Evolutionary conservation across 805 yeast genomes (phyloP).

Genomic region (Cyberlindnera meyerae): DNA sequence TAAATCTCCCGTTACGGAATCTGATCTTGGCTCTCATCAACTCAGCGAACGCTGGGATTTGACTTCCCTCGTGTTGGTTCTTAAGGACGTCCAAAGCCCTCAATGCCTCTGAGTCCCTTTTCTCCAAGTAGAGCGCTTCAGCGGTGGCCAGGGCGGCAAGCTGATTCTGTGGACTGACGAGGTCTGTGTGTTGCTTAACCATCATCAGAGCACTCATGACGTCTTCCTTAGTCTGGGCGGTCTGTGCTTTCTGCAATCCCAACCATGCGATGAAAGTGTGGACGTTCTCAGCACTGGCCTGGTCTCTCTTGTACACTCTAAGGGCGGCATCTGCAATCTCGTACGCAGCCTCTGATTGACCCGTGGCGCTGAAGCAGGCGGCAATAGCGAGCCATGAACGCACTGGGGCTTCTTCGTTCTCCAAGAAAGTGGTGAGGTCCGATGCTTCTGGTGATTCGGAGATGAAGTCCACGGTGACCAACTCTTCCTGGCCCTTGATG

Average conservation of each 20-base stretch:
- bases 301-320: conserved; percentile 12
- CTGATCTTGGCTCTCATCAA: conserved; percentile 80
- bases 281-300: conserved; percentile 42
- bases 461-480: conserved; percentile 75
- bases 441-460: conserved; percentile 75
- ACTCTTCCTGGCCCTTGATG: conserved; percentile 68
- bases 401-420: conserved; percentile 70
- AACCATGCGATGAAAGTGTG: conserved; percentile 74
- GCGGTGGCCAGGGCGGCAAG: conserved; percentile 63
- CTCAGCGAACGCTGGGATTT: conserved; percentile 67
- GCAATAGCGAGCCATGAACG: conserved; percentile 86
- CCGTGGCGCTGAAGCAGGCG: conserved; percentile 66
- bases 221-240: conserved; percentile 19
- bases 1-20: conserved; percentile 66
- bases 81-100: conserved; percentile 34
- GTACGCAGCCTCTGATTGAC: conserved; percentile 54
- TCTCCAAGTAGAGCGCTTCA: conserved; percentile 51
- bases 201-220: conserved; percentile 44
- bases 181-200: conserved; percentile 7
- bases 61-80: conserved; percentile 30
- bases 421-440: conserved; percentile 72
- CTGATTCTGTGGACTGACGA: conserved; percentile 32
- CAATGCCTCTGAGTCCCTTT: conserved; percentile 65
- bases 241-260: conserved; percentile 42
- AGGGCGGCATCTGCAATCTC: conserved; percentile 15